Evolutionary conservation across 805 yeast species (phyloP), one percentile per base, ranked within the genome.

Genomic region (Metschnikowia gelsemii): DNA sequence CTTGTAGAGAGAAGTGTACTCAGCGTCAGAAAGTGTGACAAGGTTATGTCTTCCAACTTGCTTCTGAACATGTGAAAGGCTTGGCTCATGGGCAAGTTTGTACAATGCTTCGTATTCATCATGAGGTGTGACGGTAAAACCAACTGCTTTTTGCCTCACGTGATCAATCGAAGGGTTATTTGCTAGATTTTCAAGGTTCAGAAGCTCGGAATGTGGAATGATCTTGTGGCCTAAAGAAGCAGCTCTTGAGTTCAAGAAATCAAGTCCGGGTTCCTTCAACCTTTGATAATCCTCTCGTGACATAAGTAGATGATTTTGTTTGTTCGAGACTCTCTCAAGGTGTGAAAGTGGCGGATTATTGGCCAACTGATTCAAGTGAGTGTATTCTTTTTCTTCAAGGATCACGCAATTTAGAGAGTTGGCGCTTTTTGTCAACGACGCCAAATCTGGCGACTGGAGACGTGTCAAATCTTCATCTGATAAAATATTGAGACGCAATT

Each of bases 21-120:
- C 74, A 1, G 42, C 30, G 40, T 59, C 56, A 1, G 59, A 38
- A 32, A 69, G 51, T 2, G 72, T 62, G 6, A 64, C 54, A 9
- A 50, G 58, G 11, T 58, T 56, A 32, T 56, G 59, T n/a, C 42
- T 58, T 35, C 65, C 71, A 1, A 72, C 72, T 9, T 59, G 61
- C 11, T 50, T 43, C 35, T 67, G 62, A 5, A 69, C 59, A 26
- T 63, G 68, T 16, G 57, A 59, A 23, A 66, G 54, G 13, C 57
- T 49, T 20, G 61, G 62, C 8, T 44, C 46, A 12, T 38, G 33
- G 0, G 55, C 55, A 9, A 32, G 41, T 7, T 41, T 38, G 6
- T 36, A 33, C 36, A 66, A 47, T 0, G 32, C 14, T 1, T 41
- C 33, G 22, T 39, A 47, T 2, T 58, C 61, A 2, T 45, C 35